These are phyloP conservation scores for Proliferodiscus dingleyae DNA, from an alignment of 2,329 filamentous ascomycete species.

Conservation along the genomic window DNA sequence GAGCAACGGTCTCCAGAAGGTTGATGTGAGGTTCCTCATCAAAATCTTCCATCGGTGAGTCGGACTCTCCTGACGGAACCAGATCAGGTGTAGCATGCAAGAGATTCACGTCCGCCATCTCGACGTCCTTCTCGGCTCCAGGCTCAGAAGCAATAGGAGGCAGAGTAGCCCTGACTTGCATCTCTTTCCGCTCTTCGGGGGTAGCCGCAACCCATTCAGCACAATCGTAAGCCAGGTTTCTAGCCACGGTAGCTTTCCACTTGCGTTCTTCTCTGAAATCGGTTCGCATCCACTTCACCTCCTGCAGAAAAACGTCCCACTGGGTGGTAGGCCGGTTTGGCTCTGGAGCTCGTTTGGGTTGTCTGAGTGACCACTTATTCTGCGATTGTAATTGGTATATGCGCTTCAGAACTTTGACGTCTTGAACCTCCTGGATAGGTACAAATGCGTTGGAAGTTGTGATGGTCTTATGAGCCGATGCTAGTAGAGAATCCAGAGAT, in stretches of 20 bases:
- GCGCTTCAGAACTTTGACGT: conserved; percentile 77
- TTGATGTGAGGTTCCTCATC: conserved; percentile 30
- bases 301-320: conserved; percentile 79
- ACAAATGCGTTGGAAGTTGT: conserved; percentile 81
- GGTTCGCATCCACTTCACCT: conserved; percentile 97
- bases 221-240: conserved; percentile 76
- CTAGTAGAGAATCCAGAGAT: conserved; percentile 65
- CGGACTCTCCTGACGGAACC: conserved; percentile 57
- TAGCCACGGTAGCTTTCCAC: conserved; percentile 81
- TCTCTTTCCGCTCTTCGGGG: conserved; percentile 54
- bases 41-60: conserved; percentile 45
- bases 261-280: conserved; percentile 93
- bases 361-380: conserved; percentile 88
- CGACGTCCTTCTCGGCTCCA: conserved; percentile 31
- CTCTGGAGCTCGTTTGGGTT: conserved; percentile 79
- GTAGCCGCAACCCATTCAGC: conserved; percentile 71
- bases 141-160: conserved; percentile 29
- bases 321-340: conserved; percentile 73
- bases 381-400: conserved; percentile 89
- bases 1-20: conserved; percentile 48
- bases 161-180: conserved; percentile 64
- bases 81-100: conserved; percentile 61
- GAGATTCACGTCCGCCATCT: conserved; percentile 27
- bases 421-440: conserved; percentile 78
- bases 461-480: conserved; percentile 82